Percentiles rank a stretch among this genome's conserved stretches.
phyloP scores from a whole-genome alignment of 352 stramenopile species.

The Phytophthora citrophthora region DNA sequence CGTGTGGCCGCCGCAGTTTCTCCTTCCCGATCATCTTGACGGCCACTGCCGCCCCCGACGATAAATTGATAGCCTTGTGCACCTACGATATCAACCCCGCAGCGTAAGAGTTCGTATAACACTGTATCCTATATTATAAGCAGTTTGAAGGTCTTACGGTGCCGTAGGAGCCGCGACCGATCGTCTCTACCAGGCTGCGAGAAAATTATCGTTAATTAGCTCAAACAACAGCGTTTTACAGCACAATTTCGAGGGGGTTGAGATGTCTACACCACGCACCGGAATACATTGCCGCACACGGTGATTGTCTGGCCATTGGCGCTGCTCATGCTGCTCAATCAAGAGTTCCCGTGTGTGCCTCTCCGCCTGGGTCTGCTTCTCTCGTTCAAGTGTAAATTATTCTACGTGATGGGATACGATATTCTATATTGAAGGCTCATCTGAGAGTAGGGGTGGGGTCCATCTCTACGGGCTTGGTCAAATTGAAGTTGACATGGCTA shows the following conservation, averaged over 20 bases:
- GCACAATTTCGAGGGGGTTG: background rate
- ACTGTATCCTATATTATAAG: background rate
- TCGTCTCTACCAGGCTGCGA: constrained; percentile 78
- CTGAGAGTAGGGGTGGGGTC: too few species aligned
- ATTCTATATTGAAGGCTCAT: constrained; percentile 18
- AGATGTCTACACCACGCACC: constrained; percentile 37
- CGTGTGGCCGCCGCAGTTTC: constrained; percentile 70
- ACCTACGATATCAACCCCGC: constrained; percentile 41
- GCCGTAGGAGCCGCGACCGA: constrained; percentile 82
- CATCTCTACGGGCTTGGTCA: constrained; percentile 1
- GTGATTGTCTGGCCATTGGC: constrained; percentile 78
- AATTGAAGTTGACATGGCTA: constrained; percentile 30
- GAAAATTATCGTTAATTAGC: constrained; percentile 8
- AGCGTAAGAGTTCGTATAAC: background rate
- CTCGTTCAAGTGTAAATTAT: constrained; percentile 22
- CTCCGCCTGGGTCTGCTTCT: constrained; percentile 24
- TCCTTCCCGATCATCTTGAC: constrained; percentile 87
- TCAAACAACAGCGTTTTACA: background rate
- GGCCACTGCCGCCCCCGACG: constrained; percentile 73
- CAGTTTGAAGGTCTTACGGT: constrained; percentile 44
- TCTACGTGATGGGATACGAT: constrained; percentile 17
- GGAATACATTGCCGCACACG: constrained; percentile 83
- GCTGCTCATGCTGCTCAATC: constrained; percentile 50
- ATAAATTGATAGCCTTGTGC: constrained; percentile 86
- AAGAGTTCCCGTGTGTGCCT: constrained; percentile 6